A percentile compares a stretch with the other conserved stretches of the same genome.
phyloP scores from a whole-genome alignment of 2,329 filamentous ascomycete species.

The Penicillium hesseltinei region DNA sequence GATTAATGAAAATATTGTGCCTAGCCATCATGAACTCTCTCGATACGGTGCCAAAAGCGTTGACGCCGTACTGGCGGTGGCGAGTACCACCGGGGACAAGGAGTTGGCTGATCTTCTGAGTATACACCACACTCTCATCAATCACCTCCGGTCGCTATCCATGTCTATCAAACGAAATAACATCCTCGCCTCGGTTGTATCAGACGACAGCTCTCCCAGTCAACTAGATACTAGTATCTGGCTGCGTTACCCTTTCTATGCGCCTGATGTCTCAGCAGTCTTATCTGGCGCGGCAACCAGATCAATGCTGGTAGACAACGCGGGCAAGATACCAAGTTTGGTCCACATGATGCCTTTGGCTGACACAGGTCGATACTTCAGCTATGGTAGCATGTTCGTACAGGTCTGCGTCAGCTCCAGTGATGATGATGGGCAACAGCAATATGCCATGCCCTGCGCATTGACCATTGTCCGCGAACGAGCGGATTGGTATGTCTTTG shows the following conservation, averaged over 20 bases:
- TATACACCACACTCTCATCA: conserved; percentile 55
- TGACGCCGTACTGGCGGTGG: conserved; percentile 42
- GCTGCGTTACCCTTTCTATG: conserved; percentile 72
- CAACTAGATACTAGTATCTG: conserved; percentile 81
- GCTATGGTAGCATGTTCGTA: conserved; percentile 74
- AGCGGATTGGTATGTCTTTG: conserved; percentile 66
- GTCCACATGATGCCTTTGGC: conserved; percentile 71
- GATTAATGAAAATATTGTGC: conserved; percentile 56
- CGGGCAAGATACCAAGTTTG: conserved; percentile 51
- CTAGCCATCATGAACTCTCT: conserved; percentile 40
- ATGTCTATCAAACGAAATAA: conserved; percentile 83
- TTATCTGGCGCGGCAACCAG: conserved; percentile 58
- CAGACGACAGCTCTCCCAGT: conserved; percentile 66
- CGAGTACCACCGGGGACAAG: conserved; percentile 46
- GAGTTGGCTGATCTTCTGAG: conserved; percentile 49
- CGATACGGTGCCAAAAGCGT: conserved; percentile 41
- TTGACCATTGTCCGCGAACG: conserved; percentile 71
- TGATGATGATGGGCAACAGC: conserved; percentile 61
- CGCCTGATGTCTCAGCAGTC: conserved; percentile 68
- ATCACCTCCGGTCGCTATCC: conserved; percentile 69
- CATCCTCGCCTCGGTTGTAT: conserved; percentile 63
- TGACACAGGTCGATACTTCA: conserved; percentile 72
- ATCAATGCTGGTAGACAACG: conserved; percentile 47
- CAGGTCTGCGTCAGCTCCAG: conserved; percentile 70
- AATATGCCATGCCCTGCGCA: conserved; percentile 70